Evolutionary conservation across 2,329 filamentous ascomycete species (phyloP).

Genomic region (Colletotrichum australisinense): DNA sequence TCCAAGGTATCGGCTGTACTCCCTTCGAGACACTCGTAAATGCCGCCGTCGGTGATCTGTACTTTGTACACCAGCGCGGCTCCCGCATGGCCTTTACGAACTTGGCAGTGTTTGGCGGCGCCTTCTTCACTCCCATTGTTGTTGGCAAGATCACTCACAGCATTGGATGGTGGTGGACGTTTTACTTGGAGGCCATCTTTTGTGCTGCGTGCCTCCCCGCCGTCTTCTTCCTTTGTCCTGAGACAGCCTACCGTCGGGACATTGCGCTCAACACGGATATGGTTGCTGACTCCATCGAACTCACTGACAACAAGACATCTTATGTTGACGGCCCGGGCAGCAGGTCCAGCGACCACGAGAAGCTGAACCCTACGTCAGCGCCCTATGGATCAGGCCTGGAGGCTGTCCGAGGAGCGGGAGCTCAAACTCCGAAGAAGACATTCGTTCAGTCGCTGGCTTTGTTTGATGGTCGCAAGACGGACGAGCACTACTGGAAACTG

Average conservation of each 20-base stretch:
- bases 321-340: background rate
- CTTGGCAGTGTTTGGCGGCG: conserved; percentile 66
- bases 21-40: conserved; percentile 94
- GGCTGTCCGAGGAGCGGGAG: conserved; percentile 31
- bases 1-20: conserved; percentile 88
- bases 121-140: conserved; percentile 83
- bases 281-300: conserved; percentile 47
- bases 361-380: background rate
- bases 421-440: conserved; percentile 61
- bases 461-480: conserved; percentile 86
- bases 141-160: conserved; percentile 85
- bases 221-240: conserved; percentile 83
- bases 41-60: conserved; percentile 88
- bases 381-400: background rate
- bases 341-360: conserved; percentile 6
- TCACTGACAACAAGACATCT: background rate
- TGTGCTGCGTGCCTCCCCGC: conserved; percentile 75
- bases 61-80: conserved; percentile 87
- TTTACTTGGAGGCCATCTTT: conserved; percentile 91
- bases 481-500: conserved; percentile 76
- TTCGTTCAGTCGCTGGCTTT: conserved; percentile 71
- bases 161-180: conserved; percentile 88
- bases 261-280: conserved; percentile 77
- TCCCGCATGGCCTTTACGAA: conserved; percentile 86
- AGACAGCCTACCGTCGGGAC: conserved; percentile 79